These are phyloP conservation scores for Globisporangium rhizosaccharum DNA, from an alignment of 352 stramenopile genomes.

Conservation along the genomic window DNA sequence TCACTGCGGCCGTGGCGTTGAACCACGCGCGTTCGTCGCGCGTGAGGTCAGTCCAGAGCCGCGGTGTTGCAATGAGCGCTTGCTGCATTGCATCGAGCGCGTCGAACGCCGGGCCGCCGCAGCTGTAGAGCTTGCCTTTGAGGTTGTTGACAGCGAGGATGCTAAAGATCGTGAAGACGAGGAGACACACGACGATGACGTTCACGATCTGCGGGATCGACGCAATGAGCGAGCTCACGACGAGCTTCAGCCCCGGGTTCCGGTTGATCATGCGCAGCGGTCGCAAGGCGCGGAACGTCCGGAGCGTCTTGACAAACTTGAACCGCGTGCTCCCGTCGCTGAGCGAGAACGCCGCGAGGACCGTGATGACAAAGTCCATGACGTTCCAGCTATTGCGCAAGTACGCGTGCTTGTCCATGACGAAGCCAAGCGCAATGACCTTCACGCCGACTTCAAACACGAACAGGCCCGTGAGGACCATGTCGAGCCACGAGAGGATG, in stretches of 20 bases:
- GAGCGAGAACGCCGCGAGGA: slow-evolving; percentile 65
- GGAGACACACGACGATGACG: slow-evolving; percentile 75
- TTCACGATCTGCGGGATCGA: slow-evolving; percentile 80
- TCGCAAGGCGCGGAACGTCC: slow-evolving; percentile 72
- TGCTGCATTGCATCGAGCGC: slow-evolving; percentile 28
- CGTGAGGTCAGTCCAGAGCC: slow-evolving; percentile 39
- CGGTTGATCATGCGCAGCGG: slow-evolving; percentile 83
- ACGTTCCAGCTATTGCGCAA: slow-evolving; percentile 86
- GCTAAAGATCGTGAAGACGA: slow-evolving; percentile 86
- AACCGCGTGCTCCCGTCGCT: slow-evolving; percentile 59
- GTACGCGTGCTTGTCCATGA: slow-evolving; percentile 61
- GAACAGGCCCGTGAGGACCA: slow-evolving; percentile 78
- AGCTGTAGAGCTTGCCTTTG: slow-evolving; percentile 84
- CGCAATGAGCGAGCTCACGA: slow-evolving; percentile 77
- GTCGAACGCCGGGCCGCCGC: slow-evolving; percentile 44
- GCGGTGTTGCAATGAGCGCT: slow-evolving; percentile 39
- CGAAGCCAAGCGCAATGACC: slow-evolving; percentile 75
- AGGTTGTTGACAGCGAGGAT: slow-evolving; percentile 90
- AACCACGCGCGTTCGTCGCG: slow-evolving; percentile 34
- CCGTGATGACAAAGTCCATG: slow-evolving; percentile 88
- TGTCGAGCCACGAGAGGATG: slow-evolving; percentile 59
- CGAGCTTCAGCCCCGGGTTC: slow-evolving; percentile 58
- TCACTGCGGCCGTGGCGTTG: slow-evolving; percentile 9
- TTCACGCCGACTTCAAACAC: slow-evolving; percentile 84
- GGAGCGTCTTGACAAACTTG: slow-evolving; percentile 62